Percentiles rank a stretch among this genome's conserved stretches.
phyloP scores from a whole-genome alignment of 345 rosid species.

The Pseudoturritis turrita region DNA sequence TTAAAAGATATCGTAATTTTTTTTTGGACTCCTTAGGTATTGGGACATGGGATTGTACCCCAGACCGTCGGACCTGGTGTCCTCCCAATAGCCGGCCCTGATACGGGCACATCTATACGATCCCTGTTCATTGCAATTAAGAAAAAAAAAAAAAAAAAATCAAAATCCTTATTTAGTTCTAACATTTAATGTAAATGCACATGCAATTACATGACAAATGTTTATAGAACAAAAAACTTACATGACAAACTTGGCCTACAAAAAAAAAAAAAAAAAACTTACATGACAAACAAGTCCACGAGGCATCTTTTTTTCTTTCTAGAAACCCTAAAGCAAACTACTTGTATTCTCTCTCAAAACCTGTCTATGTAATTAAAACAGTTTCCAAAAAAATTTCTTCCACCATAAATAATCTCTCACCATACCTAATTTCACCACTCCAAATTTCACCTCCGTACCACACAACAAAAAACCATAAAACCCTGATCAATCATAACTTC shows the following conservation, averaged over 20 bases:
- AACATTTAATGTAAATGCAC: constrained; percentile 8
- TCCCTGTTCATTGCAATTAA: not conserved
- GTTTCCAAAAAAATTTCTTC: constrained; percentile 4
- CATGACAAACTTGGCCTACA: constrained; percentile 22
- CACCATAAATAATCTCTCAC: constrained; percentile 33
- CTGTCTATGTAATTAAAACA: constrained; percentile 24
- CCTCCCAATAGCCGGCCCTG: no score
- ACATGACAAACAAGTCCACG: constrained; percentile 25
- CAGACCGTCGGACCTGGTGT: no score
- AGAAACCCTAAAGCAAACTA: constrained; percentile 26
- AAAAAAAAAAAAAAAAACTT: not conserved
- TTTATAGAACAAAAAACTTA: not conserved
- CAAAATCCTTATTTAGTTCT: not conserved
- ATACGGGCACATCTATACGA: not conserved
- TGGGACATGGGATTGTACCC: no score
- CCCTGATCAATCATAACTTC: not conserved
- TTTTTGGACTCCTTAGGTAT: no score
- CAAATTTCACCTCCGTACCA: constrained; percentile 10
- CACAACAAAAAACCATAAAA: not conserved
- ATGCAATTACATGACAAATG: constrained; percentile 14
- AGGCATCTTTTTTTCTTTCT: constrained; percentile 29
- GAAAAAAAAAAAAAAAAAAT: not conserved
- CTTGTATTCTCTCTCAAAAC: constrained; percentile 3
- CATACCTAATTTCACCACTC: constrained; percentile 17
- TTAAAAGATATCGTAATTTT: no score